Base-by-base conservation (phyloP, 140 eudicot species). In the Bidens hawaiensis region DNA sequence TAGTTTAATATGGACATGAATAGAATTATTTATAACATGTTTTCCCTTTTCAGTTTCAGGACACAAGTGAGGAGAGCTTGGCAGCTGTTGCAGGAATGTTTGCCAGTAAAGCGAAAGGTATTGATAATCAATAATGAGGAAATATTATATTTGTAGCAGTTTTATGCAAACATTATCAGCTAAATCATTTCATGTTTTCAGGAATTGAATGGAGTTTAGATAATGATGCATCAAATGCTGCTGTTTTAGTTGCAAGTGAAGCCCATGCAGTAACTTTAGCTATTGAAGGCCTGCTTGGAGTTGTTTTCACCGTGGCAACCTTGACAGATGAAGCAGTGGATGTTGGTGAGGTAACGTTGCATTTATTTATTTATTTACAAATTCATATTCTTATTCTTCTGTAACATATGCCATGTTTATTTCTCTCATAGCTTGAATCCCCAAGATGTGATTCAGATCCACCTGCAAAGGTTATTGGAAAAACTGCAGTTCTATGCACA, bases 31-130 rank as follows among this genome's bases (percentile, higher is more conserved):
- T 49, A 66, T 34, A 48, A 48, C 46, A 21, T 70, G 40, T 49
- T 9, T 56, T 15, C 30, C 18, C 46, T 55, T 63, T 66, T 47
- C 74, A 93, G 99, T 81, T 58, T 75, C 89, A 88, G 69, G 99
- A 93, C 67, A 85, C 99, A 15, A 72, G 97, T 68, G 97, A 88
- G 68, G 97, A 93, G 78, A 88, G 99, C 72, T 85, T 93, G 78
- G 96, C 97, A 34, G 99, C 99, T 68, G 97, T 93, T 72, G 99
- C 99, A 19, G 99, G 99, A 80, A 93, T 93, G 99, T 93, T 93
- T 65, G 88, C 84, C 69, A 93, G 99, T 76, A 93, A 93, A 79
- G 96, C 99, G 13, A 93, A 93, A 62, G 99, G 99, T 93, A 76
- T 64, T 49, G 50, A 41, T 46, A 11, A 50, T 72, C 11, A 52